Evolutionary conservation across 2,329 filamentous ascomycete genomes (phyloP).

Genomic region (Hysterium pulicare): DNA sequence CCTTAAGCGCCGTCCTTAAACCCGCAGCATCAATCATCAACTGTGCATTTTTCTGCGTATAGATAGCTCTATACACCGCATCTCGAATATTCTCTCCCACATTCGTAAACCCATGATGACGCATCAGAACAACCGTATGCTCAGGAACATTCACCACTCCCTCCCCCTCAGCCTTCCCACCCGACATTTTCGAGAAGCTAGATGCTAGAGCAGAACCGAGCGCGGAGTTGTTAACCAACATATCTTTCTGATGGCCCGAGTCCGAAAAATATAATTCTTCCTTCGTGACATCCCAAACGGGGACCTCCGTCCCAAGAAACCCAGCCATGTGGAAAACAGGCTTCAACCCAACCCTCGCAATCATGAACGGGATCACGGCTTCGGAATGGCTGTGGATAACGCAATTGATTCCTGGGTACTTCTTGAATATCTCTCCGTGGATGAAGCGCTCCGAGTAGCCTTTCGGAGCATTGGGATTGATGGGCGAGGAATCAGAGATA

Average conservation of each 20-base stretch:
- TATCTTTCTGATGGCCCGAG: constrained; percentile 13
- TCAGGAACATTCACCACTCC: constrained; percentile 5
- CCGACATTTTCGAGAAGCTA: background rate
- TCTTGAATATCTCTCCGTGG: constrained; percentile 39
- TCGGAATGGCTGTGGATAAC: constrained; percentile 43
- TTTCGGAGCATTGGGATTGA: constrained; percentile 37
- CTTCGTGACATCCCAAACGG: constrained; percentile 18
- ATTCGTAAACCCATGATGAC: constrained; percentile 44
- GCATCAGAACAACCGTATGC: constrained; percentile 35
- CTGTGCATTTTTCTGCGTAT: constrained; percentile 34
- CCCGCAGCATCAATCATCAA: constrained; percentile 31
- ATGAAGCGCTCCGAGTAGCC: constrained; percentile 44
- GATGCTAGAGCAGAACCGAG: constrained; percentile 24
- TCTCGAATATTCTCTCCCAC: constrained; percentile 37
- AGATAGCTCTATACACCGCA: constrained; percentile 41
- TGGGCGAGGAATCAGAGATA: constrained; percentile 41
- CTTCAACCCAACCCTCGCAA: constrained; percentile 28
- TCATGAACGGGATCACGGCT: constrained; percentile 39
- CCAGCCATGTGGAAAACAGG: constrained; percentile 41
- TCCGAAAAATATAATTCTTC: constrained; percentile 20
- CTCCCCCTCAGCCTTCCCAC: background rate
- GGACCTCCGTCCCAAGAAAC: constrained; percentile 28
- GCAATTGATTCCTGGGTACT: constrained; percentile 36
- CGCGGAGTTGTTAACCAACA: constrained; percentile 23
- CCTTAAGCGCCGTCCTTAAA: constrained; percentile 23